phyloP scores from a whole-genome alignment of 2,329 filamentous ascomycete species.

The Xylariales sp. region DNA sequence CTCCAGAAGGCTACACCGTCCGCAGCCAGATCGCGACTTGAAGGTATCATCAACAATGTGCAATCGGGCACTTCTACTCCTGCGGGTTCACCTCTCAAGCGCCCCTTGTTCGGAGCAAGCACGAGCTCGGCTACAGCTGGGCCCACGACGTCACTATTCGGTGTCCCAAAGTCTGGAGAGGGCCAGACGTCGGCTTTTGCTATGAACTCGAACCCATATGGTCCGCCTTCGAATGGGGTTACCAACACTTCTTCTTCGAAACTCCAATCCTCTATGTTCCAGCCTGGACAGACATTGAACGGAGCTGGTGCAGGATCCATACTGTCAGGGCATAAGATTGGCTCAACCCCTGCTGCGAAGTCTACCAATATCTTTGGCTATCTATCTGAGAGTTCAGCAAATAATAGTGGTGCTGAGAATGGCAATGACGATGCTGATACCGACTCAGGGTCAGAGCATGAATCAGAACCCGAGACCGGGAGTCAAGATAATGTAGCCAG shows the following conservation, averaged over 20 bases:
- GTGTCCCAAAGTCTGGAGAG: slow-evolving; percentile 16
- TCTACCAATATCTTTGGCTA: slow-evolving; percentile 55
- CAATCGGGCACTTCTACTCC: slow-evolving; percentile 27
- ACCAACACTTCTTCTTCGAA: slow-evolving; percentile 37
- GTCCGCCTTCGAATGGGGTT: slow-evolving; percentile 32
- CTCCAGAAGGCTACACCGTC: slow-evolving; percentile 47
- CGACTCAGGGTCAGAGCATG: slow-evolving; percentile 42
- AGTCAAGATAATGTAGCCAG: slow-evolving; percentile 38
- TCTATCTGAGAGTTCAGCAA: slow-evolving; percentile 52
- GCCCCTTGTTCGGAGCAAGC: slow-evolving; percentile 12
- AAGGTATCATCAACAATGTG: slow-evolving; percentile 51
- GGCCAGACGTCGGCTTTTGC: slow-evolving; percentile 20
- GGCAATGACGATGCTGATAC: slow-evolving; percentile 33
- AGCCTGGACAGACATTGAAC: slow-evolving; percentile 27
- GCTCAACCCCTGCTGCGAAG: slow-evolving; percentile 19
- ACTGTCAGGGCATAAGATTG: slow-evolving; percentile 19
- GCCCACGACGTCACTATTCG: slow-evolving; percentile 12
- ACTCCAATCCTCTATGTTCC: slow-evolving; percentile 29
- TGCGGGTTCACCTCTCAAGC: slow-evolving; percentile 22
- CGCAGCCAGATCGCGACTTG: slow-evolving; percentile 51
- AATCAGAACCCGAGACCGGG: slow-evolving; percentile 37
- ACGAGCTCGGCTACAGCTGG: slow-evolving; percentile 4
- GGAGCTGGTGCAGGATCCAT: slow-evolving; percentile 18
- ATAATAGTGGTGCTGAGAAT: slow-evolving; percentile 46
- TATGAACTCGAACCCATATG: slow-evolving; percentile 22